Base-by-base conservation (phyloP, 169 alveolate species). In the Eimeria praecox region DNA sequence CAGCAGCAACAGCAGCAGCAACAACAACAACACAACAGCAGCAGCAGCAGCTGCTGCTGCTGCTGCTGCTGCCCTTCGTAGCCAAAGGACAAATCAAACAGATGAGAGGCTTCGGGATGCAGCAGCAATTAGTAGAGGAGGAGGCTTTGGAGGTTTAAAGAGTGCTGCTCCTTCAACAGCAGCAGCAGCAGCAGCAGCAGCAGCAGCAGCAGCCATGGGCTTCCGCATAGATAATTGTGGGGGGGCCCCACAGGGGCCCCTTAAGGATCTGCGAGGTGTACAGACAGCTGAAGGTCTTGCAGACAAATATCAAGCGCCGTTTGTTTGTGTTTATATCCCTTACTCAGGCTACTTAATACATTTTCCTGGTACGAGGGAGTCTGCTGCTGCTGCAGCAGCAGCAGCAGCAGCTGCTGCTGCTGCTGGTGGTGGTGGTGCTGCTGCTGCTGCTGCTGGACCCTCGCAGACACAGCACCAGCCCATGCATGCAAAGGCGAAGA, bases 241-340 rank as follows among this genome's bases (percentile, higher is more conserved):
- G 42, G 90, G 90, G 64, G 90, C 90, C 90, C 69, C 90, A 4
- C 90, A 80, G 90, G 90, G 90, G 69, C 44, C 90, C 49, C 90
- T 80, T 35, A 80, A 62, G 44, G 95, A 91, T 22, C 46, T 91
- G 5, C 90, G 95, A 22, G 86, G 86, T 35, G 95, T 91, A 3
- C 90, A 91, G 91, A 90, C 95, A 38, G 95, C 95, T 30, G 95
- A 91, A 69, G 54, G 90, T 1, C 35, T 91, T 5, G 78, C 95
- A 22, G 95, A 91, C 82, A 42, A 56, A 38, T 91, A 77, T 83
- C 49, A 78, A 35, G 59, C 86, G 42, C 95, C 95, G 6, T 91
- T 91, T 52, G 91, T 91, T n/a, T 64, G 91, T 52, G 83, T 91
- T 16, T 91, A 77, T 56, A n/a, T 91, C 20, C 95, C 95, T 18